These are phyloP conservation scores for Ceratobasidium sp. DNA, from an alignment of 1,284 basidiomycete genomes.

Conservation along the genomic window DNA sequence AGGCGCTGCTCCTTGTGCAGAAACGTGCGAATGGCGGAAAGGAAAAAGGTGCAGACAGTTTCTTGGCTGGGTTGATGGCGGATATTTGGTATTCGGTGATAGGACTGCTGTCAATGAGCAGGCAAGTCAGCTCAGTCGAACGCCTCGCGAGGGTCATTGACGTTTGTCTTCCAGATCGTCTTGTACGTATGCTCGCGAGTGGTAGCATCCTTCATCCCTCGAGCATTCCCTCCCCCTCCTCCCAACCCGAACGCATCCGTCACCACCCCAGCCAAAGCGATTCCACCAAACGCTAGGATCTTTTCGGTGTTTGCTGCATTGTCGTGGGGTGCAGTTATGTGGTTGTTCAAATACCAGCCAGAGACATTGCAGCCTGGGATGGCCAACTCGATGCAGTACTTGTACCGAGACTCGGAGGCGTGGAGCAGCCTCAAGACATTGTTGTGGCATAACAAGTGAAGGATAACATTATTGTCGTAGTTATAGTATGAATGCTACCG, in stretches of 20 bases:
- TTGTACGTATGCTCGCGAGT: conserved; percentile 93
- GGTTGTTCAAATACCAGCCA: conserved; percentile 84
- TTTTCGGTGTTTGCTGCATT: conserved; percentile 90
- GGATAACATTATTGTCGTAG: background rate
- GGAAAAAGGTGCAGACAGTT: conserved; percentile 80
- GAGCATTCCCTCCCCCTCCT: conserved; percentile 60
- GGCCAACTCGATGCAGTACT: conserved; percentile 82
- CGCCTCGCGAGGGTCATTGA: background rate
- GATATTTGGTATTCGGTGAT: conserved; percentile 93
- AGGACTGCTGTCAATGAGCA: conserved; percentile 98
- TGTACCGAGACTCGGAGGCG: conserved; percentile 79
- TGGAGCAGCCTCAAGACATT: conserved; percentile 75
- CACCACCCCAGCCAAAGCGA: conserved; percentile 59
- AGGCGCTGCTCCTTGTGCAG: conserved; percentile 82
- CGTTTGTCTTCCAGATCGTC: conserved; percentile 71
- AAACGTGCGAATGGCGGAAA: conserved; percentile 82
- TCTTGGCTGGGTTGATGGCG: conserved; percentile 93
- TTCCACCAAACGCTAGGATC: conserved; percentile 80
- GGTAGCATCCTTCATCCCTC: conserved; percentile 84
- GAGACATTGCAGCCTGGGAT: conserved; percentile 93
- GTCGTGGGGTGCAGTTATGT: conserved; percentile 98
- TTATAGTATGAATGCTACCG: background rate
- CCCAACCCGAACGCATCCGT: conserved; percentile 49
- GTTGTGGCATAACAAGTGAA: conserved; percentile 78
- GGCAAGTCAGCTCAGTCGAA: conserved; percentile 56